Percentiles rank a stretch among this genome's conserved stretches.
Conservation (phyloP, 192 early-diverging fungal species). For the Jimgerdemannia flammicorona region DNA sequence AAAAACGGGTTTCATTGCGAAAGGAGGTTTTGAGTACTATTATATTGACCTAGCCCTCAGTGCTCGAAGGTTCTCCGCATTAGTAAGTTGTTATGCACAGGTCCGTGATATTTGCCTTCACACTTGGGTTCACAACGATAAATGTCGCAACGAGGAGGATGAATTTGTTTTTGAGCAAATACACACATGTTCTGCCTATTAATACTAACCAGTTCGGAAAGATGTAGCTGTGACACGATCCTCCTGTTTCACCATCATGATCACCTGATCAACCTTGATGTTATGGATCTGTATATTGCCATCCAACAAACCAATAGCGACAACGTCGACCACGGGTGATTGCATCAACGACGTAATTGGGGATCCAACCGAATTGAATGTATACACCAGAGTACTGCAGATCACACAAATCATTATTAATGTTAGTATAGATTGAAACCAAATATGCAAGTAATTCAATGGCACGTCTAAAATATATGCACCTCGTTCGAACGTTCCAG, state of each 20-base stretch:
- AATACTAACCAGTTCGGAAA: slow-evolving; percentile 75
- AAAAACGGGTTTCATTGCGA: too few relatives aligned
- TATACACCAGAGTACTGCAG: slow-evolving; percentile 69
- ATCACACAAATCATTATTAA: slow-evolving; percentile 6
- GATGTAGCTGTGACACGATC: slow-evolving; percentile 85
- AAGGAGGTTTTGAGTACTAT: not conserved
- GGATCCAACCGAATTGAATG: slow-evolving; percentile 71
- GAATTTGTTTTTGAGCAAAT: not conserved
- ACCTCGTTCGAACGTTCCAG: slow-evolving; percentile 86
- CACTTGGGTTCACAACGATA: too few relatives aligned
- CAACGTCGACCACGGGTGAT: slow-evolving; percentile 88
- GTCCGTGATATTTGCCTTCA: too few relatives aligned
- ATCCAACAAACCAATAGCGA: slow-evolving; percentile 89
- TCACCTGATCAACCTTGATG: slow-evolving; percentile 70
- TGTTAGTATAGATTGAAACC: slow-evolving; percentile 1
- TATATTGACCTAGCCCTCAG: not conserved
- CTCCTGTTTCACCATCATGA: slow-evolving; percentile 81
- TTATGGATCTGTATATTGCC: slow-evolving; percentile 86
- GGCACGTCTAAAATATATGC: not conserved
- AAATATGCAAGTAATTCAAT: slow-evolving; percentile 5
- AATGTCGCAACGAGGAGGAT: not conserved
- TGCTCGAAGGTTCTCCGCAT: not conserved
- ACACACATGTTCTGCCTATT: not conserved
- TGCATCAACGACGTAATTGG: slow-evolving; percentile 79
- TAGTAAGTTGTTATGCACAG: too few relatives aligned